Base-by-base conservation (phyloP, 768 basidiomycete genomes). In the Russula compacta region DNA sequence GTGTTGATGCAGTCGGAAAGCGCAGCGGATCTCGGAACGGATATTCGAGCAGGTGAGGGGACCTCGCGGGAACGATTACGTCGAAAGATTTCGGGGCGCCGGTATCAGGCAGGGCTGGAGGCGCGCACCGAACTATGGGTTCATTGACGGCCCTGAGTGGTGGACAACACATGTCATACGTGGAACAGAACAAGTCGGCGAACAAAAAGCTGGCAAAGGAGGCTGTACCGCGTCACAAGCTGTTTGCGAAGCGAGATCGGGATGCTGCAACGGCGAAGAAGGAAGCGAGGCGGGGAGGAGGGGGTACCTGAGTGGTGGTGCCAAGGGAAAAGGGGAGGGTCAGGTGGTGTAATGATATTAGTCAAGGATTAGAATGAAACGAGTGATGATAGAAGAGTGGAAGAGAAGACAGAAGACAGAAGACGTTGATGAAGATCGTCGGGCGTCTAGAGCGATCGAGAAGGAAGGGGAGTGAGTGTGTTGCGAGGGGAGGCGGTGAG, bases 1-100 rank as follows among this genome's bases (percentile, higher is more conserved):
- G 95, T 98, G 17, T 79, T 98, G 19, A 78, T 93, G 64, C 90
- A 93, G 36, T 92, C 89, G 72, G 95, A 97, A 71, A 86, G 83
- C 66, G 91, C 88, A 68, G 92, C 91, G 15, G 92, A 94, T 68
- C 81, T 93, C 53, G 92, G 91, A 39, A 80, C 84, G 38, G 95
- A 95, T 70, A 81, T 94, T 56, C 82, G 82, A 59, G 86, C 81
- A n/a, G 82, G 79, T n/a, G 87, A 90, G 70, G 90, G 8, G 92
- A 92, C 70, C 77, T 92, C 29, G 85, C 87, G 14, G 92, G 92
- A 19, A 90, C 91, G 4, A 82, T 92, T 44, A 92, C 89, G 19
- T 88, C 87, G 39, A 89, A 90, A 70, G 87, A 92, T 71, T 91
- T 92, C 72, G 89, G 89, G n/a, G 55, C 73, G 62, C 80, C 82